Conservation (phyloP, 257 asterid genomes). For the Linaria vulgaris region DNA sequence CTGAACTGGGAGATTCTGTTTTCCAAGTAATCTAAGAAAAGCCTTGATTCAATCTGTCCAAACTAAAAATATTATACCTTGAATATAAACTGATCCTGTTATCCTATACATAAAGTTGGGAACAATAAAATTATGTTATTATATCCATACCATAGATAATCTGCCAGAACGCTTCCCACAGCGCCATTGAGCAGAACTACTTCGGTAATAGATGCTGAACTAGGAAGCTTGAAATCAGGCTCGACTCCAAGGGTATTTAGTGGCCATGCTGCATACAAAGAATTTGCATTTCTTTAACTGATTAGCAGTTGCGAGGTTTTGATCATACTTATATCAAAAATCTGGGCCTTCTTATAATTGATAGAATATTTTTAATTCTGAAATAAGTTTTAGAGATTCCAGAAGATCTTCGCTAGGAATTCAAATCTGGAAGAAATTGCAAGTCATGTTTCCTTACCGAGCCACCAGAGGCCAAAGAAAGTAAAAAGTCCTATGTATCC, state of each 20-base stretch:
- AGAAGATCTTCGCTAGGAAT: not conserved
- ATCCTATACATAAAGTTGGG: not conserved
- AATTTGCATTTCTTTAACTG: not conserved
- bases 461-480: slow-evolving; percentile 79
- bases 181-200: slow-evolving; percentile 61
- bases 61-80: not conserved
- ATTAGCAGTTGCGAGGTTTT: not conserved
- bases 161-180: slow-evolving; percentile 75
- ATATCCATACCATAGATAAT: slow-evolving; percentile 61
- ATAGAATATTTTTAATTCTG: not conserved
- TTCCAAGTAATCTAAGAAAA: not conserved
- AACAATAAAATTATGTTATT: not conserved
- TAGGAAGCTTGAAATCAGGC: slow-evolving; percentile 64
- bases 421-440: not conserved
- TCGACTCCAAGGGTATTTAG: slow-evolving; percentile 69
- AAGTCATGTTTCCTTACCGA: slow-evolving; percentile 50
- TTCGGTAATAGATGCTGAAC: slow-evolving; percentile 57
- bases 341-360: not conserved
- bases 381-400: not conserved
- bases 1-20: not conserved
- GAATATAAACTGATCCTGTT: not conserved
- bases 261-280: slow-evolving; percentile 61
- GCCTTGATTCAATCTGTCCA: not conserved
- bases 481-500: slow-evolving; percentile 75
- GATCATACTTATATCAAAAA: not conserved